Conservation (phyloP, 345 rosid genomes). For the Brassica incana region DNA sequence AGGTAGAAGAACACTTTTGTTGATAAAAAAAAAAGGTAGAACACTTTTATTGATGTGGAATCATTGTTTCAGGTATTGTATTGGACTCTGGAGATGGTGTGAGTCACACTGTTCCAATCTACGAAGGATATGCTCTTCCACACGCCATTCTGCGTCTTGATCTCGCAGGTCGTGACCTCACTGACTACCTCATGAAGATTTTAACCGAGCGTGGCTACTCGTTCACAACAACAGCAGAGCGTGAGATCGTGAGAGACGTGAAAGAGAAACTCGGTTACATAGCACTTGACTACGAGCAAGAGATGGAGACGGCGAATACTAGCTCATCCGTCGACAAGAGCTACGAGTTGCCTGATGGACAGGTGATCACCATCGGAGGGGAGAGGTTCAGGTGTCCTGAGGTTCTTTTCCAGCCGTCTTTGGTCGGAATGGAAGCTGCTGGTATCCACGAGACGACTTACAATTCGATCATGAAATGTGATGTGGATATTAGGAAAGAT, state of each 20-base stretch:
- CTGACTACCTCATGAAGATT: constrained; percentile 60
- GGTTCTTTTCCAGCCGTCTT: constrained; percentile 46
- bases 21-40: neutral
- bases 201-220: constrained; percentile 44
- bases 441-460: constrained; percentile 47
- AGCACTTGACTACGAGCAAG: constrained; percentile 46
- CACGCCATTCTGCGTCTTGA: constrained; percentile 64
- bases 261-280: constrained; percentile 46
- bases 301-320: constrained; percentile 42
- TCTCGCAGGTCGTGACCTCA: constrained; percentile 59
- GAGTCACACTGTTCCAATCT: constrained; percentile 58
- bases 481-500: constrained; percentile 35
- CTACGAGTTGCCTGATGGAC: constrained; percentile 54
- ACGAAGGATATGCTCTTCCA: constrained; percentile 61
- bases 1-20: neutral
- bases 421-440: constrained; percentile 47
- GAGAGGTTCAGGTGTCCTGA: constrained; percentile 45
- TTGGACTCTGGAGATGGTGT: constrained; percentile 63
- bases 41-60: neutral
- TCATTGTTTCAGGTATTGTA: constrained; percentile 46
- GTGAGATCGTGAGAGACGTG: constrained; percentile 48
- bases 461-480: constrained; percentile 36
- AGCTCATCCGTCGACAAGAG: constrained; percentile 41
- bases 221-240: constrained; percentile 48
- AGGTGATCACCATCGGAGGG: constrained; percentile 47